Conservation (phyloP, 1,139 yeast genomes). For the Taphrina wiesneri region DNA sequence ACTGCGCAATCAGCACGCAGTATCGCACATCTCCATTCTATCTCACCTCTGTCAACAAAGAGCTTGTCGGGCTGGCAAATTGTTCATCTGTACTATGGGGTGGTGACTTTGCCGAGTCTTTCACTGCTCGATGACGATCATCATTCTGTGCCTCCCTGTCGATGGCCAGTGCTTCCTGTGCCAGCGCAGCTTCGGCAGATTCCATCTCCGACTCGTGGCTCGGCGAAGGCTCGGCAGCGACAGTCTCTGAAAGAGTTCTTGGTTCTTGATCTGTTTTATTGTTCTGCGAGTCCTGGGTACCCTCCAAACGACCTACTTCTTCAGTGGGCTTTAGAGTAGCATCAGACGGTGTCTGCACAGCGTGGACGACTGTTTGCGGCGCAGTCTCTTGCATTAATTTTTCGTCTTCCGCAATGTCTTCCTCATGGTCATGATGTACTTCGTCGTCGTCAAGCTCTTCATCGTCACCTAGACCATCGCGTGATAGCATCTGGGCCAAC, state of each 20-base stretch:
- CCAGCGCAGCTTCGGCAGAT: background rate
- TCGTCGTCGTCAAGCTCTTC: background rate
- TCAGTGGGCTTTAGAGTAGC: background rate
- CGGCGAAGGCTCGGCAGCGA: background rate
- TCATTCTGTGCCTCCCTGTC: background rate
- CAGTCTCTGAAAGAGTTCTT: background rate
- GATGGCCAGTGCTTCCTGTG: background rate
- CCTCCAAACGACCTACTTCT: no score
- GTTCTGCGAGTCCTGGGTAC: no score
- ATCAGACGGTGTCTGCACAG: background rate
- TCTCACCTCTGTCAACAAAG: constrained; percentile 4
- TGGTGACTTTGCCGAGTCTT: background rate
- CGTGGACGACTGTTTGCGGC: background rate
- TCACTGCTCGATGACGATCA: background rate
- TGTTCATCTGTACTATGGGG: background rate
- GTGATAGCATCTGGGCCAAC: background rate
- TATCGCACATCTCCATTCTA: background rate
- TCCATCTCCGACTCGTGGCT: background rate
- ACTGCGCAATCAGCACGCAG: background rate
- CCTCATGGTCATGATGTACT: background rate
- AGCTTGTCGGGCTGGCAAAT: background rate
- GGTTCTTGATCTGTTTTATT: background rate
- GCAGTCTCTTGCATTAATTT: background rate
- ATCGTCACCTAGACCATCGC: constrained; percentile 1
- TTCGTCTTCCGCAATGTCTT: background rate